A percentile compares a stretch with the other conserved stretches of the same genome.
Evolutionary conservation across 2,329 filamentous ascomycete species (phyloP).

Genomic region (Sporothrix humicola): DNA sequence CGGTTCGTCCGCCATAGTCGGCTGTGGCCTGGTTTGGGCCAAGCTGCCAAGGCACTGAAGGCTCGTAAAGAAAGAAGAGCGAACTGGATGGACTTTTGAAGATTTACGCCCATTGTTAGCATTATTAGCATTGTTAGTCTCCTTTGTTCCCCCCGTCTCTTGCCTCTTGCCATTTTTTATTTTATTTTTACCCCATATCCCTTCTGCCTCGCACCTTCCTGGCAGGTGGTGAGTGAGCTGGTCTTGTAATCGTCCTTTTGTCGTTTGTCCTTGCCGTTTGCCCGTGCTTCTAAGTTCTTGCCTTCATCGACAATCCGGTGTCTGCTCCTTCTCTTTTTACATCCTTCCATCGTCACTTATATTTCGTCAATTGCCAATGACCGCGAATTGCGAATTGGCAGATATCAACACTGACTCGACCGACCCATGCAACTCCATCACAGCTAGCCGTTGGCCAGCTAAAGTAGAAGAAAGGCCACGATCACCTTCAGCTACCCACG

Average conservation of each 20-base stretch:
- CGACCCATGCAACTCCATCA: too few relatives aligned
- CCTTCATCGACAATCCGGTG: too few relatives aligned
- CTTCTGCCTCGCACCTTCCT: too few relatives aligned
- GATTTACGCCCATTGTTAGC: neutral
- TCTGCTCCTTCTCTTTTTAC: neutral
- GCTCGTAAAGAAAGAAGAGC: neutral
- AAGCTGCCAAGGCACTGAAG: slow-evolving; percentile 7
- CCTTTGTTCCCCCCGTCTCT: neutral
- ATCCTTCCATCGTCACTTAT: neutral
- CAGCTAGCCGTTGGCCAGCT: neutral
- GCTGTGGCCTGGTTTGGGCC: neutral
- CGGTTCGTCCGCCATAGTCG: neutral
- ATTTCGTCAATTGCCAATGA: neutral
- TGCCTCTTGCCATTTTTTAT: neutral
- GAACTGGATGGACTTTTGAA: neutral
- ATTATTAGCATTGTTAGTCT: neutral
- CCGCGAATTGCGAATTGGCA: too few relatives aligned
- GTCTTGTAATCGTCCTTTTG: too few relatives aligned
- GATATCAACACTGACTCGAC: too few relatives aligned
- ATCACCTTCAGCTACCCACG: too few relatives aligned
- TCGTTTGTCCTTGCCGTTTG: too few relatives aligned
- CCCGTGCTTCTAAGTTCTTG: too few relatives aligned
- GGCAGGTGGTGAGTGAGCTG: too few relatives aligned
- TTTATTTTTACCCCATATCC: neutral
- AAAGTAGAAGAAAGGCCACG: neutral